Conservation (phyloP, 1,139 yeast genomes). For the Geotrichum phurueaensis region DNA sequence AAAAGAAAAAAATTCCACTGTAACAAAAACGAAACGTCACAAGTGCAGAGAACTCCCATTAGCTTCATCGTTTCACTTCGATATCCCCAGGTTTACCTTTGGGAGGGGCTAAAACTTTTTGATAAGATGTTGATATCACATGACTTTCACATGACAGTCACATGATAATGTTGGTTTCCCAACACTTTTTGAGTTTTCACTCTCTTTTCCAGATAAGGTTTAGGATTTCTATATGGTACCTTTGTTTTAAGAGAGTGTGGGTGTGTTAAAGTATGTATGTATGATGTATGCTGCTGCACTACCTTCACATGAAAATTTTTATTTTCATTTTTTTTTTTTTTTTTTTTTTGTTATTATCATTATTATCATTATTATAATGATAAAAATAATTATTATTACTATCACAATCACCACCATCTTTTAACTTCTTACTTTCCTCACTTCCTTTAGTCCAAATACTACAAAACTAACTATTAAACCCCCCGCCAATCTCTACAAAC, state of each 20-base stretch:
- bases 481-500: constrained; percentile 7
- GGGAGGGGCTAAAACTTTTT: not conserved
- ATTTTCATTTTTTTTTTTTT: not conserved
- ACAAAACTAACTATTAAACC: not conserved
- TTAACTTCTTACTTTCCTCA: too few relatives aligned
- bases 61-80: not conserved
- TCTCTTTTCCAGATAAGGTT: not conserved
- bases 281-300: not conserved
- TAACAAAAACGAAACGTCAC: too few relatives aligned
- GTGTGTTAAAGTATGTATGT: too few relatives aligned
- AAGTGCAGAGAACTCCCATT: too few relatives aligned
- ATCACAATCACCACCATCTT: too few relatives aligned
- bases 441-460: too few relatives aligned
- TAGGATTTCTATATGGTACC: not conserved
- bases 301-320: not conserved
- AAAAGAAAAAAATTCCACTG: not conserved
- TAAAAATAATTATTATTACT: not conserved
- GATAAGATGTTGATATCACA: not conserved
- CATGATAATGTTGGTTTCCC: not conserved
- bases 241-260: not conserved
- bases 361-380: too few relatives aligned
- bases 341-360: not conserved
- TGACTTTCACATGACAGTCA: not conserved
- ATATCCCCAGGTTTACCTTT: not conserved
- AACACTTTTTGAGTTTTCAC: not conserved